Base-by-base conservation (phyloP, 116 monocot genomes). In the Iris pallida region DNA sequence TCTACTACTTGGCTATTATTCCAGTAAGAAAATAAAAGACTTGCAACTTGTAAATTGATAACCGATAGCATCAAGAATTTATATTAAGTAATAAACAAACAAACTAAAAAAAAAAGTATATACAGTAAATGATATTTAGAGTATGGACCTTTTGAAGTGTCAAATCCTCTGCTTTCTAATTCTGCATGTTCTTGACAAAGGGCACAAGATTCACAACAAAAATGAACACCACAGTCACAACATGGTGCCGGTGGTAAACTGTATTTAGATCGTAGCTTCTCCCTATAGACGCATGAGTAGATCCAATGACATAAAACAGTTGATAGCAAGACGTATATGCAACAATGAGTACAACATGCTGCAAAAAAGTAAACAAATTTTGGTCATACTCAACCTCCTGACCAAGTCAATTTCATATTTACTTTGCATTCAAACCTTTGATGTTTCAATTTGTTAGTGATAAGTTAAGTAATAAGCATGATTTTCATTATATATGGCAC, bases 201-300 rank as follows among this genome's bases (percentile, higher is more conserved):
- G 12, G 75, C 75, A 53, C 67, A 75, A 43, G 59, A 53, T 8
- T 68, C 68, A 15, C 75, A 75, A n/a, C 48, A 75, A 46, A 75
- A 68, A 53, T 75, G 75, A 14, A 75, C 75, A 19, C 68, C 59
- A 52, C 75, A 75, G 16, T 75, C 75, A 42, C 43, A 60, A 16
- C 75, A 75, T 49, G 75, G 75, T 20, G 67, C 61, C 1, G 20
- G 17, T 5, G 51, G 60, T n/a, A 75, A 61, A 13, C 60, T 59
- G 45, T 44, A 75, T 42, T 61, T 67, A 6, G 65, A 57, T 4
- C 75, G 47, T 55, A 75, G 1, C 16, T 75, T 75, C 59, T 61
- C 68, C 10, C 75, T 57, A n/a, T 75, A 75, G 7, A 65, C 6
- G 47, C 68, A 68, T 3, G 68, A 68, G 53, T 61, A 75, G 14